Base-by-base conservation (phyloP, 371 early-diverging fungal genomes). In the Mortierella sp. region DNA sequence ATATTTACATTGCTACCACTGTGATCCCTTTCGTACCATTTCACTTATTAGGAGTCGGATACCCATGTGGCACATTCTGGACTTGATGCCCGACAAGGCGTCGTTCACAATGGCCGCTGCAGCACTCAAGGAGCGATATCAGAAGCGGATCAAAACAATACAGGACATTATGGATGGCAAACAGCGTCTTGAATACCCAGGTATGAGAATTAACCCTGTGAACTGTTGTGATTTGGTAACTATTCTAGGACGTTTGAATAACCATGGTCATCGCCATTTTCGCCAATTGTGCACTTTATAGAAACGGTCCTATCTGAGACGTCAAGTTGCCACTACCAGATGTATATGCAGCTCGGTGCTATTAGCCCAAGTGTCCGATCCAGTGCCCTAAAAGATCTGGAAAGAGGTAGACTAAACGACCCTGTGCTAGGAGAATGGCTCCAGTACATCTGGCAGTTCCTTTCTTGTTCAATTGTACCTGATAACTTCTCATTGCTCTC, bases 311-410 rank as follows among this genome's bases (percentile, higher is more conserved):
- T 83, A 1, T 77, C 88, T 1, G 82, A 85, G 6, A 61, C 79
- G 0, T 88, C 89, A 48, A 81, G 75, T 37, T 94, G 94, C 69
- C 76, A 82, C 13, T 93, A 91, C 66, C 90, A 92, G 64, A 79
- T 93, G 41, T 91, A 86, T 75, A 80, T 87, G 69, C 92, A 92
- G 43, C 86, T 94, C 0, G 85, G 86, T 34, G 90, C 91, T 14
- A 87, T 90, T 3, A 77, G 88, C 47, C 70, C 81, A 14, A 71
- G 80, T 39, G 81, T 90, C 44, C 87, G 86, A 34, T 73, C 82
- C 29, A 75, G 85, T 1, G 86, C 89, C 1, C 74, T 92, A 39
- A 75, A 88, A 8, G 92, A 91, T 39, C 86, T 89, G 63, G 92
- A 92, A 83, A 79, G 85, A 81, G 90, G 91, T 90, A 70, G 19